Evolutionary conservation across 805 yeast genomes (phyloP).

Genomic region (Metschnikowia borealis): DNA sequence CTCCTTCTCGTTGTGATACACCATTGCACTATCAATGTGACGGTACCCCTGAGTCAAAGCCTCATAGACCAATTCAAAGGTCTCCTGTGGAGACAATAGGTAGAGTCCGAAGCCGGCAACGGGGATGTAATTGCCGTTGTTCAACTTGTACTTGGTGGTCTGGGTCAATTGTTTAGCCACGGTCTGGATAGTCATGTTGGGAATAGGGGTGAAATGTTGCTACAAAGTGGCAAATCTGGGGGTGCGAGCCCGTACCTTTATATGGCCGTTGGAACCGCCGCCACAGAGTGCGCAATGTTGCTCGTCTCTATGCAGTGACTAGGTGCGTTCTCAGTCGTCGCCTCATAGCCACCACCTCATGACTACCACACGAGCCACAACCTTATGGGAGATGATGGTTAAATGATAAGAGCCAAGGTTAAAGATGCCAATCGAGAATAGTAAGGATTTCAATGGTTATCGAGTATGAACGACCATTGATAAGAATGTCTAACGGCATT

Average conservation of each 20-base stretch:
- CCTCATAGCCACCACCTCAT: too few relatives aligned
- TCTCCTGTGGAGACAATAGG: conserved; percentile 34
- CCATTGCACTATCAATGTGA: conserved; percentile 69
- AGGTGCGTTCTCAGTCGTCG: too few relatives aligned
- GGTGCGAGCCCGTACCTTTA: conserved; percentile 2
- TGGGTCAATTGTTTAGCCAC: conserved; percentile 33
- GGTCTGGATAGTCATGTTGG: conserved; percentile 34
- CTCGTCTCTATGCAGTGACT: neutral
- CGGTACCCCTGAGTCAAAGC: conserved; percentile 69
- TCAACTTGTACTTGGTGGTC: conserved; percentile 40
- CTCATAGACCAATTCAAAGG: conserved; percentile 43
- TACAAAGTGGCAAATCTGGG: neutral
- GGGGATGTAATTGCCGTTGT: conserved; percentile 56
- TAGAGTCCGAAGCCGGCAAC: conserved; percentile 56
- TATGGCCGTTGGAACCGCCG: conserved; percentile 2
- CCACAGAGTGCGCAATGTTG: conserved; percentile 2
- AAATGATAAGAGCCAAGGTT: too few relatives aligned
- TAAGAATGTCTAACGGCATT: too few relatives aligned
- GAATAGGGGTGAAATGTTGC: neutral
- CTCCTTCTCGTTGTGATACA: conserved; percentile 62
- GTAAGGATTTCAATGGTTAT: too few relatives aligned
- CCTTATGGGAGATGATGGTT: too few relatives aligned
- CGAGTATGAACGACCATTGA: too few relatives aligned
- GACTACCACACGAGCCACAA: too few relatives aligned
- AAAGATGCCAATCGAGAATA: too few relatives aligned